These are phyloP conservation scores for Epichloe hybrida DNA, from an alignment of 2,329 filamentous ascomycete genomes.

Conservation along the genomic window DNA sequence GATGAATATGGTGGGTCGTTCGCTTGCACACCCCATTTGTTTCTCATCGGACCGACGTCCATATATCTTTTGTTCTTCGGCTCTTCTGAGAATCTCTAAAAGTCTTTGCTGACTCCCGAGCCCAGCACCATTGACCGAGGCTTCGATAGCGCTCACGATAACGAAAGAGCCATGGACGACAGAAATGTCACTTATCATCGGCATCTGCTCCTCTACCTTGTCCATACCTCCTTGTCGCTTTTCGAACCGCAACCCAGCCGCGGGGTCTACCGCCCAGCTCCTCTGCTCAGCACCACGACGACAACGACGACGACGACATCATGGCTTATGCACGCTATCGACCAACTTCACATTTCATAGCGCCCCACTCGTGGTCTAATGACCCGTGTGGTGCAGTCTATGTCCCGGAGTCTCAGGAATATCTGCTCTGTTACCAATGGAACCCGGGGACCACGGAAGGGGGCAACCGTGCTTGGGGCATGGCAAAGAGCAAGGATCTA, in stretches of 20 bases:
- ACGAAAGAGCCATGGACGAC: neutral
- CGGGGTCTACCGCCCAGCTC: too few species aligned
- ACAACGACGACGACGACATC: neutral
- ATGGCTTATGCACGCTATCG: constrained; percentile 7
- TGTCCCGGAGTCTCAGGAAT: constrained; percentile 25
- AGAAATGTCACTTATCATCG: too few species aligned
- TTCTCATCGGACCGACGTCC: neutral
- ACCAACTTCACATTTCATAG: constrained; percentile 20
- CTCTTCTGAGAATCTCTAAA: too few species aligned
- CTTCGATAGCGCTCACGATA: neutral
- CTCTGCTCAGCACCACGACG: too few species aligned
- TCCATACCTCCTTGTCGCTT: too few species aligned
- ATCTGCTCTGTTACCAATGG: constrained; percentile 27
- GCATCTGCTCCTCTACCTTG: too few species aligned
- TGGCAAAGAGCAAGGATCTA: constrained; percentile 25
- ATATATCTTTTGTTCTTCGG: too few species aligned
- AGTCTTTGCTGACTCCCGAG: neutral
- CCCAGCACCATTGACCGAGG: neutral
- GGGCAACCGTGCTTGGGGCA: constrained; percentile 16
- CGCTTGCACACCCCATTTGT: neutral
- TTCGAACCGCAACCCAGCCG: too few species aligned
- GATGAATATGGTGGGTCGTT: too few species aligned
- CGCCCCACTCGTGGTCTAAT: constrained; percentile 24
- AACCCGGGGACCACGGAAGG: constrained; percentile 11
- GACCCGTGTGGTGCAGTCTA: constrained; percentile 30